A percentile compares a stretch with the other conserved stretches of the same genome.
Conservation (phyloP, 2,329 filamentous ascomycete genomes). For the Alternaria incomplexa region DNA sequence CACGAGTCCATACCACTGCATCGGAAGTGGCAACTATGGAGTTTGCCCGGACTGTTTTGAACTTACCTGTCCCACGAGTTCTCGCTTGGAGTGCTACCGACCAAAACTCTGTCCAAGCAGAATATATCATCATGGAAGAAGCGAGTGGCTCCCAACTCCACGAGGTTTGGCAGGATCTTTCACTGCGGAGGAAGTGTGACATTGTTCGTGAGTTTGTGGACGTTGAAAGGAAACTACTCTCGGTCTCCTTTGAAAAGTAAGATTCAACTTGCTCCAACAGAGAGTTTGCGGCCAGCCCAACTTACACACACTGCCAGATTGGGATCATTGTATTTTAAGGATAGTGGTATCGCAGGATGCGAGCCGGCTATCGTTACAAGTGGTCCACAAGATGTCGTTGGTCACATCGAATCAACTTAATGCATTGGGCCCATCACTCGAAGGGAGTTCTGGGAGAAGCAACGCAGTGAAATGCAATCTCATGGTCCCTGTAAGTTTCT, state of each 20-base stretch:
- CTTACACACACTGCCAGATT: slow-evolving; percentile 21
- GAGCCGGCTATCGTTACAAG: slow-evolving; percentile 29
- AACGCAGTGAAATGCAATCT: slow-evolving; percentile 30
- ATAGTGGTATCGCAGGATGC: slow-evolving; percentile 37
- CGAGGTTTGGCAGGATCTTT: slow-evolving; percentile 30
- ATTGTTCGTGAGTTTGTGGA: slow-evolving; percentile 36
- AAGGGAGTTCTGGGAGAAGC: slow-evolving; percentile 31
- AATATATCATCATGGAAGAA: slow-evolving; percentile 45
- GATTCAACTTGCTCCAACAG: slow-evolving; percentile 24
- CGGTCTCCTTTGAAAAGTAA: slow-evolving; percentile 35
- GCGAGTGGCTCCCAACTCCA: slow-evolving; percentile 31
- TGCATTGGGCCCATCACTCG: slow-evolving; percentile 31
- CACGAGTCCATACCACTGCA: slow-evolving; percentile 21
- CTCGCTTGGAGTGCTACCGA: slow-evolving; percentile 31
- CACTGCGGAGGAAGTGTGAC: slow-evolving; percentile 21
- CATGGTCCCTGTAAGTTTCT: slow-evolving; percentile 31
- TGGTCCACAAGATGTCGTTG: slow-evolving; percentile 21
- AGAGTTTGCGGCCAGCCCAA: slow-evolving; percentile 15
- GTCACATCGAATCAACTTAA: slow-evolving; percentile 22
- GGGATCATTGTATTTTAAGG: slow-evolving; percentile 30
- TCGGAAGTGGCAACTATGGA: slow-evolving; percentile 40
- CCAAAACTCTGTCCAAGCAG: slow-evolving; percentile 33
- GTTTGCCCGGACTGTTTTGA: slow-evolving; percentile 27
- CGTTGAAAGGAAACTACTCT: slow-evolving; percentile 39
- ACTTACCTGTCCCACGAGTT: slow-evolving; percentile 34